A percentile compares a stretch with the other conserved stretches of the same genome.
Evolutionary conservation across 768 basidiomycete species (phyloP).

Genomic region (Lepiota venenata): DNA sequence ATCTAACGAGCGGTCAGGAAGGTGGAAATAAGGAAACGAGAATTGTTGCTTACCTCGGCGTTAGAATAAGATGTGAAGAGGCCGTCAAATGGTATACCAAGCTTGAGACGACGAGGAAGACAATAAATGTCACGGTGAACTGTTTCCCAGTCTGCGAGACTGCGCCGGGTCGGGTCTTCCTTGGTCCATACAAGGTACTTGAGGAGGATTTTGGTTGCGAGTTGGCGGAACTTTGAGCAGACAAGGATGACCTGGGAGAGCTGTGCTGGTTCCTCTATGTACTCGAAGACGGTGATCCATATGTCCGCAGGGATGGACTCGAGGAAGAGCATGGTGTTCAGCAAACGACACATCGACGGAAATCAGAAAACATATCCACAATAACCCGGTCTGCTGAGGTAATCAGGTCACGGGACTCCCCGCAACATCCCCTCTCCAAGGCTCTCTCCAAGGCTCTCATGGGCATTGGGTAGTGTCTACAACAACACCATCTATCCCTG

Average conservation of each 20-base stretch:
- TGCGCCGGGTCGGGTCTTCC: slow-evolving; percentile 15
- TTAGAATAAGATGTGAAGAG: neutral
- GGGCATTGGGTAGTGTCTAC: too few species aligned
- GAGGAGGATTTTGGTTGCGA: slow-evolving; percentile 22
- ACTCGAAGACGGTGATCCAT: slow-evolving; percentile 28
- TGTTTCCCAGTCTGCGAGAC: slow-evolving; percentile 22
- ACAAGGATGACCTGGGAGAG: slow-evolving; percentile 20
- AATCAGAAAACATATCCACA: slow-evolving; percentile 12
- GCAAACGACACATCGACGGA: slow-evolving; percentile 1
- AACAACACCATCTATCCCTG: too few species aligned
- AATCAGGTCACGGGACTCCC: neutral
- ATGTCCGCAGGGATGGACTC: slow-evolving; percentile 25
- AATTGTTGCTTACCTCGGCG: neutral
- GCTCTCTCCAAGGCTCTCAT: too few species aligned
- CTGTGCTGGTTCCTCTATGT: slow-evolving; percentile 16
- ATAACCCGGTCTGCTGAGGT: slow-evolving; percentile 12
- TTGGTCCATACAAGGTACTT: slow-evolving; percentile 23
- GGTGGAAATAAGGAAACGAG: neutral
- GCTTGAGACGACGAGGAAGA: slow-evolving; percentile 20
- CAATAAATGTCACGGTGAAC: slow-evolving; percentile 11
- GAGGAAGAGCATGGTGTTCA: slow-evolving; percentile 12
- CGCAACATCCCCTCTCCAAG: too few species aligned
- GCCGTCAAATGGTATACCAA: slow-evolving; percentile 20
- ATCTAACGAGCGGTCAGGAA: slow-evolving; percentile 3
- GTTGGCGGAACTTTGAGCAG: slow-evolving; percentile 21